Evolutionary conservation across 805 yeast genomes (phyloP), one percentile per base, ranked within the genome.

Genomic region (Wickerhamiella lipophila): DNA sequence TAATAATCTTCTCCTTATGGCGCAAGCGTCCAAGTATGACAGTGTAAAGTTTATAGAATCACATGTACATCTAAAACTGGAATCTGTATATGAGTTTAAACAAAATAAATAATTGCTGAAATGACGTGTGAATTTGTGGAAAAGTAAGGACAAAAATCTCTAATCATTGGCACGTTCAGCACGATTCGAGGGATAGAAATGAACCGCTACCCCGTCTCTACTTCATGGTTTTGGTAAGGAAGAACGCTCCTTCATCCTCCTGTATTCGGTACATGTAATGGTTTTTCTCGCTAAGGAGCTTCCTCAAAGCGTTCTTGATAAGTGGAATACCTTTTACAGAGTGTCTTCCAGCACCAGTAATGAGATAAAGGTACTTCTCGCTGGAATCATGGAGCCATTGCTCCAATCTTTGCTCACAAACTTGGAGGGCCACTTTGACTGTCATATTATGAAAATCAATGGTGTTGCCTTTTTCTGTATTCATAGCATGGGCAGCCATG

Each of bases 301-400:
- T 41, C 12, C 51, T 43, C 18, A 53, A 12, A 8, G 54, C 52
- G 38, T 47, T 49, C 22, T 53, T 53, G 42, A 53, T 48, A 15
- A 36, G 29, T 5, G 56, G 53, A 6, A 52, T 51, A 6, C 56
- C 53, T 9, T 46, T 39, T 6, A 18, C 34, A 1, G 56, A 53
- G 47, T 53, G 56, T 27, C 42, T 41, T 16, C 57, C 57, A 0
- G 54, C 52, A 22, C 57, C 57, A 11, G 53, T 54, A 18, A 52
- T 49, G 4, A 54, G 45, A 25, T 49, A 42, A 3, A 48, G 23
- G 19, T 38, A 11, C 15, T 36, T 11, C 15, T 27, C 35, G 18
- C 15, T 6, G 8, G 29, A 23, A 16, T 25, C 22, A 12, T 12
- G 29, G 27, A 29, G 38, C 50, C 50, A 47, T 4, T 26, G 27